Base-by-base conservation (phyloP, 768 basidiomycete species). In the Mycena belliarum region DNA sequence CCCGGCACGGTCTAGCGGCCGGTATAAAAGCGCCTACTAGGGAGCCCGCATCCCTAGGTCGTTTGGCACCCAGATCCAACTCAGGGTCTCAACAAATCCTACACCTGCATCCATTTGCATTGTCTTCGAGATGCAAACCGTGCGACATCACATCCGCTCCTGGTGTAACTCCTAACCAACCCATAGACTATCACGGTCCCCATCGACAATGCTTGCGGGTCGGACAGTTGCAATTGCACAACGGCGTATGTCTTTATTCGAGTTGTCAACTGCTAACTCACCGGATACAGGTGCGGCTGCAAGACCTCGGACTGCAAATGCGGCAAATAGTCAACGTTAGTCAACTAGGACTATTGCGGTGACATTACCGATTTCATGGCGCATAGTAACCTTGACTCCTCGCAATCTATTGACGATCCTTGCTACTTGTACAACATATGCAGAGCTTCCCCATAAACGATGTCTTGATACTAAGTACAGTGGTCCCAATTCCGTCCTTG, bases 161-260 rank as follows among this genome's bases (percentile, higher is more conserved):
- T 14, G 29, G 14, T 18, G 7, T 6, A 26, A 1, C 18, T 37
- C n/a, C 37, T 53, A 23, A 52, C 51, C 45, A 6, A 40, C 14
- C 44, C 6, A 15, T 49, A 76, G 72, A 67, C 55, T 66, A 61
- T 52, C 49, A 5, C 65, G 49, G 46, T 61, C 57, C 73, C 70
- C 24, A 65, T 71, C 47, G 65, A 74, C 68, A 57, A 63, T 37
- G 64, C 65, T 42, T 76, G 75, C 65, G 66, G 65, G 25, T 45
- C 60, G 33, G 59, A 11, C 41, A 51, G 49, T 54, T 71, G 69
- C 65, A 59, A 55, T 18, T 73, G 73, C 66, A 66, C 35, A 14
- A 7, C 38, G 2, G 14, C 55, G 73, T 74, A 64, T 2, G 65
- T 20, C 32, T 4, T 6, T 55, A 16, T 12, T 29, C 16, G 8